Evolutionary conservation across 2,329 filamentous ascomycete genomes (phyloP), one percentile per base, ranked within the genome.

Genomic region (Cryphonectria japonica): DNA sequence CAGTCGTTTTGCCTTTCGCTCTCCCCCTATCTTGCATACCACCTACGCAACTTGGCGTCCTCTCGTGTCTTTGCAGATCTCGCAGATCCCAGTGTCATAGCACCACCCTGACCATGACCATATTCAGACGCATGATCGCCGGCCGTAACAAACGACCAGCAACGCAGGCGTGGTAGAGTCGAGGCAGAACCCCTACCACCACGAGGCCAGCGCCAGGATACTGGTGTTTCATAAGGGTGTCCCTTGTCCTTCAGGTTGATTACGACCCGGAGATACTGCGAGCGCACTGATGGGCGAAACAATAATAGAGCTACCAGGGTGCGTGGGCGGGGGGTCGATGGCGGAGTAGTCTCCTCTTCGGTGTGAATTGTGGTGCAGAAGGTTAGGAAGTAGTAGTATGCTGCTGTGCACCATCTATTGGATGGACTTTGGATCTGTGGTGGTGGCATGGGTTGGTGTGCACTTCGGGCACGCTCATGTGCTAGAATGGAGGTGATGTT

Each of bases 171-270:
- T 61, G 34, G 59, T n/a, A 39, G 16, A 61, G 22, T n/a, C 59
- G 11, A n/a, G 16, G 34, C 7, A 22, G 13, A n/a, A 8, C 46
- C 22, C 46, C 46, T 14, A 9, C 34, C 32, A 13, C 59, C 32
- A 34, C 32, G 59, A 61, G 59, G 19, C 59, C 34, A 16, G 34
- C 29, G 14, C 34, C 32, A 8, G 59, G 59, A 61, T 50, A 50
- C 2, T 39, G 34, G 59, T 61, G 59, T 61, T 61, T 61, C 59
- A 61, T 26, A 8, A 61, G 59, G 32, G 59, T 61, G 34, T 61
- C 59, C 34, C 59, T 26, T 34, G 34, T 34, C 59, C 59, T 61
- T 61, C 59, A 61, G 19, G 59, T 61, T 61, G 59, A 61, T 61
- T 61, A 39, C 32, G 22, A 34, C 32, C 59, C 59, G 7, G 32